These are phyloP conservation scores for Ustilago trichophora DNA, from an alignment of 1,284 basidiomycete species.

Conservation along the genomic window DNA sequence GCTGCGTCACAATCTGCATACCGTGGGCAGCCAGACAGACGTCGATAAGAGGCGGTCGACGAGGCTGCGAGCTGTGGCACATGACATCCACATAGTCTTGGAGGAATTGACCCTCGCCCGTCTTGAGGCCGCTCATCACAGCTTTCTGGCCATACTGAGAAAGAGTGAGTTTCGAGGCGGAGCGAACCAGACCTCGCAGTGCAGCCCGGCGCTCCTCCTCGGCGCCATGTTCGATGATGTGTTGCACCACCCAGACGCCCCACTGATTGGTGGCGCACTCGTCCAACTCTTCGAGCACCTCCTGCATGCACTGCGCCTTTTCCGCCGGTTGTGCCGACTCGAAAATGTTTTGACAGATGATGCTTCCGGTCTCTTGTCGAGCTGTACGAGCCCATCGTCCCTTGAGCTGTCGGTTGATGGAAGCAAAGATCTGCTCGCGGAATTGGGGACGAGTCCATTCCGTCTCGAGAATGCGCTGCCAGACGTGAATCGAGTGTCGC, in stretches of 20 bases:
- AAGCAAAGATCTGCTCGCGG: constrained; percentile 45
- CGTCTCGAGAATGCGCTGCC: constrained; percentile 53
- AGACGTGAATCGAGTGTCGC: constrained; percentile 59
- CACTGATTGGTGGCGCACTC: constrained; percentile 60
- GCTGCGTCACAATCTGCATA: constrained; percentile 63
- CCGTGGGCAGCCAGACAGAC: constrained; percentile 60
- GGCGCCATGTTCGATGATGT: constrained; percentile 61
- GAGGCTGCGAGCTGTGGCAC: constrained; percentile 44
- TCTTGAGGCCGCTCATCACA: constrained; percentile 61
- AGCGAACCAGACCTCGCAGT: constrained; percentile 38
- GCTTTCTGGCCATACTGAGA: constrained; percentile 64
- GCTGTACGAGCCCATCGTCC: constrained; percentile 55
- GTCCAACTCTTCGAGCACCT: constrained; percentile 53
- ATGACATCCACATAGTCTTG: constrained; percentile 50
- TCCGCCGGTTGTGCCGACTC: constrained; percentile 52
- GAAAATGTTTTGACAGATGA: constrained; percentile 60
- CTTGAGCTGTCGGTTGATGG: constrained; percentile 51
- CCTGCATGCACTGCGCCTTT: constrained; percentile 53
- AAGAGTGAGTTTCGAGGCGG: constrained; percentile 51
- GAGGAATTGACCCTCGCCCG: constrained; percentile 41
- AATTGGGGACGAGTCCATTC: constrained; percentile 43
- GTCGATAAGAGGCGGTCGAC: constrained; percentile 60
- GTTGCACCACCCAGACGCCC: constrained; percentile 65
- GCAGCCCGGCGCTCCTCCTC: constrained; percentile 39
- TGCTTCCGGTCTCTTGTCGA: constrained; percentile 57